A percentile compares a stretch with the other conserved stretches of the same genome.
phyloP scores from a whole-genome alignment of 805 yeast species.

The Tetrapisispora iriomotensis region DNA sequence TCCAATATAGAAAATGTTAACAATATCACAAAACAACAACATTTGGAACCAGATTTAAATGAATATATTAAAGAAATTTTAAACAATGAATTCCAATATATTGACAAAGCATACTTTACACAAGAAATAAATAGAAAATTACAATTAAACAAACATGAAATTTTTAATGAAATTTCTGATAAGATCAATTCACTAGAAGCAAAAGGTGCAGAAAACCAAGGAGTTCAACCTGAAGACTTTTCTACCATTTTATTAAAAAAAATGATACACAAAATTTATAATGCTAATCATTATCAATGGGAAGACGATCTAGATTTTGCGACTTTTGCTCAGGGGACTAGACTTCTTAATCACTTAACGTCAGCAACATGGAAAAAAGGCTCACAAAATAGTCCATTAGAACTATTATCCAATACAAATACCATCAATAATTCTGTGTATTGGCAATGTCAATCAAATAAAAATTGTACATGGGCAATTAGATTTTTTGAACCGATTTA shows the following conservation, averaged over 20 bases:
- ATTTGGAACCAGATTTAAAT: conserved; percentile 13
- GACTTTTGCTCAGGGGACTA: conserved; percentile 29
- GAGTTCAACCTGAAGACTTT: not conserved
- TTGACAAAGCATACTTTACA: conserved; percentile 22
- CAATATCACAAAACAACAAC: not conserved
- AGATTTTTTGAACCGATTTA: conserved; percentile 33
- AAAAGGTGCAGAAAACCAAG: too few species aligned
- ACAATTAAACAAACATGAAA: conserved; percentile 20
- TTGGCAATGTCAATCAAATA: conserved; percentile 26
- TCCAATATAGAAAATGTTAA: conserved; percentile 7
- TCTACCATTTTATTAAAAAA: conserved; percentile 21
- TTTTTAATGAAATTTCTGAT: conserved; percentile 18
- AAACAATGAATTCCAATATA: conserved; percentile 24
- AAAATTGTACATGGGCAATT: conserved; percentile 29
- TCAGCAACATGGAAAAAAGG: conserved; percentile 26
- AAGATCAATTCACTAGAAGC: conserved; percentile 4
- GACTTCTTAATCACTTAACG: conserved; percentile 29
- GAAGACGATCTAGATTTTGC: conserved; percentile 30
- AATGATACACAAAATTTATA: conserved; percentile 24
- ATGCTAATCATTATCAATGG: conserved; percentile 27
- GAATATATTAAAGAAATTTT: conserved; percentile 25
- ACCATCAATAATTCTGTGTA: conserved; percentile 20
- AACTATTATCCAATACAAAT: conserved; percentile 18
- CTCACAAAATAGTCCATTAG: conserved; percentile 20
- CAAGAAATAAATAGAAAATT: conserved; percentile 21